Percentiles rank a stretch among this genome's conserved stretches.
These are phyloP conservation scores for Plectosphaerella plurivora DNA, from an alignment of 2,329 filamentous ascomycete species.

Conservation along the genomic window DNA sequence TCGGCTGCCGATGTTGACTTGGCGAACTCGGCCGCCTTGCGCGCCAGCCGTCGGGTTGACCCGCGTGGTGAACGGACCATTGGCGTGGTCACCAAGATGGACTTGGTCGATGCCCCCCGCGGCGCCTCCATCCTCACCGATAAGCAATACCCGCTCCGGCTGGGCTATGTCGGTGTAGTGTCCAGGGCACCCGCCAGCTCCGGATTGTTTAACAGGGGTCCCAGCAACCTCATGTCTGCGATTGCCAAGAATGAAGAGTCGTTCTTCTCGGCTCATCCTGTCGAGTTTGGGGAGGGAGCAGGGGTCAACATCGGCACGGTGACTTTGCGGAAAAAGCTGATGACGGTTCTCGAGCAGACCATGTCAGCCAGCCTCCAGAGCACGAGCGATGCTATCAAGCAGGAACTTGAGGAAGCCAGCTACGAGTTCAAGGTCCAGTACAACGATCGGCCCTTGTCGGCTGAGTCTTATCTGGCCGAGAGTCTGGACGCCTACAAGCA, in stretches of 20 bases:
- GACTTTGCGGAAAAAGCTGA: conserved; percentile 88
- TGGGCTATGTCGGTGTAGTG: conserved; percentile 95
- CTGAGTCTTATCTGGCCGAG: conserved; percentile 94
- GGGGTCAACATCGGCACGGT: conserved; percentile 77
- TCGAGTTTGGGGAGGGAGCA: conserved; percentile 70
- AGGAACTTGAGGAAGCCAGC: conserved; percentile 92
- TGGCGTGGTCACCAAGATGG: conserved; percentile 99
- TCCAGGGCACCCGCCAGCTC: conserved; percentile 68
- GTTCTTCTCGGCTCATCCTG: conserved; percentile 79
- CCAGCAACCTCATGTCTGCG: conserved; percentile 70
- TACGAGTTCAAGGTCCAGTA: conserved; percentile 99
- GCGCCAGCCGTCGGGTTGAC: conserved; percentile 87
- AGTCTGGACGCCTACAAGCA: conserved; percentile 96
- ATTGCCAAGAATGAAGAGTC: conserved; percentile 85
- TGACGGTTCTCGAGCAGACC: conserved; percentile 93
- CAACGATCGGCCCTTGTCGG: conserved; percentile 90
- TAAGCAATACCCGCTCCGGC: conserved; percentile 87
- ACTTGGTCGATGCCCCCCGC: conserved; percentile 80
- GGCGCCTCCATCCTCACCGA: conserved; percentile 78
- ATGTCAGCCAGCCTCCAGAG: conserved; percentile 90
- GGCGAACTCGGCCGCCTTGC: conserved; percentile 88
- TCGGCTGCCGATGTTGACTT: conserved; percentile 96
- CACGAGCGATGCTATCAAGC: conserved; percentile 87
- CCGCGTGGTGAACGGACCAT: conserved; percentile 94
- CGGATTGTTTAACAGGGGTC: conserved; percentile 79